Evolutionary conservation across 169 alveolate species (phyloP), one percentile per base, ranked within the genome.

Genomic region (Toxoplasma gondii): DNA sequence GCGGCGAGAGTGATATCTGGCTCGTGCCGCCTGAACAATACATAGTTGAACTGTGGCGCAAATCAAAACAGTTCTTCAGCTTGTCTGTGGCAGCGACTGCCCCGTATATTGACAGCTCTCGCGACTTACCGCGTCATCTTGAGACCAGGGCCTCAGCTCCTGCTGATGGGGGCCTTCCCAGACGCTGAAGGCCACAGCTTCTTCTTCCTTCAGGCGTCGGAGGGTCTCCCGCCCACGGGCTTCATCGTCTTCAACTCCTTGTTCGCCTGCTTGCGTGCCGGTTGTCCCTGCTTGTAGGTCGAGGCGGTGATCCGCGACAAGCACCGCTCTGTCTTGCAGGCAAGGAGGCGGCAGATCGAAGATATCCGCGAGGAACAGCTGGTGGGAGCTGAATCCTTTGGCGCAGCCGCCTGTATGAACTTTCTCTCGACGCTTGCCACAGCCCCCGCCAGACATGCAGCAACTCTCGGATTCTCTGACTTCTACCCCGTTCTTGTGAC

Each of bases 101-200:
- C 34, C 4, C 74, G 74, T 12, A 7, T 16, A 19, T 10, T 64
- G 34, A 12, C 74, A 1, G 7, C 39, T 29, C 86, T 36, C 86
- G 45, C 86, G 22, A n/a, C 86, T n/a, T 19, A 78, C 86, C 86
- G 86, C 45, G n/a, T 78, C 86, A 16, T 78, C 86, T n/a, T 78
- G 86, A n/a, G 45, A 7, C 86, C 86, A 78, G 27, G 22, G 86
- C 29, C 86, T 41, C 43, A 24, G 86, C 86, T 78, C 86, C 86
- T 78, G 86, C 24, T 78, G 86, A 1, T 78, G 86, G 7, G 43
- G 44, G 44, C 44, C 86, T 78, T 78, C 86, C 86, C 86, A 78
- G n/a, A 78, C 86, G 24, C 86, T 78, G 86, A 78, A 78, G n/a
- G 86, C 86, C 9, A 78, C 10, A 31, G 86, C 86, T n/a, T 78